These are phyloP conservation scores for Coniochaeta sp. DNA, from an alignment of 2,329 filamentous ascomycete species.

Conservation along the genomic window DNA sequence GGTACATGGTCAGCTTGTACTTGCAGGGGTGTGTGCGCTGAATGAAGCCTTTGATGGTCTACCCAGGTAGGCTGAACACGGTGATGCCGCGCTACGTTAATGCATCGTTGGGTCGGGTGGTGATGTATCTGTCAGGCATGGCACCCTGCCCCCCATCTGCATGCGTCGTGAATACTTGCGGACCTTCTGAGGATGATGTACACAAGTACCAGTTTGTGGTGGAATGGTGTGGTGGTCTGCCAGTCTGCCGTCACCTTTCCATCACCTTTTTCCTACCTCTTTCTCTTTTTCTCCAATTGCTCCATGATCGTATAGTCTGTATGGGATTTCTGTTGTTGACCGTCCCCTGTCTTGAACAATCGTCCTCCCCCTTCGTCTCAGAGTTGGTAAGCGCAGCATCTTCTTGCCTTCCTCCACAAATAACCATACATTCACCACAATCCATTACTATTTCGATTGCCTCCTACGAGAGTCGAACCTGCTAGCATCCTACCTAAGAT, in stretches of 20 bases:
- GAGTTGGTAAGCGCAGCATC: neutral
- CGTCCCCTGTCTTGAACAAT: neutral
- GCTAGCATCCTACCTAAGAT: neutral
- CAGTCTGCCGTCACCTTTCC: neutral
- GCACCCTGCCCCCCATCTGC: neutral
- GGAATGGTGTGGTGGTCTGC: too few species aligned
- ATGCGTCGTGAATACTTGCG: neutral
- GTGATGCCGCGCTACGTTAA: neutral
- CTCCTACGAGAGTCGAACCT: neutral
- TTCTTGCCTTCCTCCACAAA: neutral
- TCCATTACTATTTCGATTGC: neutral
- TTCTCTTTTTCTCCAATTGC: neutral
- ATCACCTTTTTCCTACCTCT: neutral
- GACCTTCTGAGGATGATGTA: neutral
- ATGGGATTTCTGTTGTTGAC: neutral
- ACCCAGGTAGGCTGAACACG: conserved; percentile 3
- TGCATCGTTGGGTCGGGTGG: neutral
- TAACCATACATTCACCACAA: too few species aligned
- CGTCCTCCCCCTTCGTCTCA: neutral
- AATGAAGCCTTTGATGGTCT: neutral
- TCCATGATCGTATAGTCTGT: neutral
- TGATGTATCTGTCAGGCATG: neutral
- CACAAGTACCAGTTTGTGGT: neutral
- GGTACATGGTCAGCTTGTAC: neutral
- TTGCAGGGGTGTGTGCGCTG: neutral